These are phyloP conservation scores for Aristolochia contorta DNA, from an alignment of 164 flowering plant genomes.

Conservation along the genomic window DNA sequence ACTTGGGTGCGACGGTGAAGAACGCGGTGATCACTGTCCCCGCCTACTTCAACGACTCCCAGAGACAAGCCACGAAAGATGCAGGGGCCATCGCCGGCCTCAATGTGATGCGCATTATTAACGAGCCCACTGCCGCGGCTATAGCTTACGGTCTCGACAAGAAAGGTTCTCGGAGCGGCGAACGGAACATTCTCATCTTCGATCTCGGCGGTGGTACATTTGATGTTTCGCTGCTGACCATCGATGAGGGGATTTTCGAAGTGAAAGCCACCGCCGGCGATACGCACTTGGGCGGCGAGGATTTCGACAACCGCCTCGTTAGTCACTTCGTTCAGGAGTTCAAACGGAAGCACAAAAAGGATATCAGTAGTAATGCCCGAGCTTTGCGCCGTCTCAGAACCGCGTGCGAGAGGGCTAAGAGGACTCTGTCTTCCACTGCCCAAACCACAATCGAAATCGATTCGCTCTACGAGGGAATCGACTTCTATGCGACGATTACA, in stretches of 20 bases:
- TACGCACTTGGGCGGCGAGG: constrained; percentile 57
- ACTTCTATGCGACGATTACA: constrained; percentile 55
- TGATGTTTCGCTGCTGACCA: constrained; percentile 57
- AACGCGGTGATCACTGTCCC: constrained; percentile 51
- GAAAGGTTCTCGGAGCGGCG: constrained; percentile 47
- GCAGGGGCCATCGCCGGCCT: constrained; percentile 62
- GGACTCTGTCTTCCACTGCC: constrained; percentile 51
- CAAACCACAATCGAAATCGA: constrained; percentile 61
- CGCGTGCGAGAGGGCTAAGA: constrained; percentile 55
- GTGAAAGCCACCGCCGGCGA: constrained; percentile 66
- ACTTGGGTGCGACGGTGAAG: not conserved
- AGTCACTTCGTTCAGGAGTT: constrained; percentile 57
- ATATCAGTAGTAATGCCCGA: constrained; percentile 54
- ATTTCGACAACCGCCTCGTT: constrained; percentile 62
- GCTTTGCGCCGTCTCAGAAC: constrained; percentile 59
- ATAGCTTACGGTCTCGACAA: constrained; percentile 65
- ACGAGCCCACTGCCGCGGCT: constrained; percentile 64
- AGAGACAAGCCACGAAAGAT: constrained; percentile 66
- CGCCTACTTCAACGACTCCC: constrained; percentile 65
- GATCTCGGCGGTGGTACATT: constrained; percentile 68
- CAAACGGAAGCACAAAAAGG: constrained; percentile 62
- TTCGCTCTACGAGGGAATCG: constrained; percentile 56
- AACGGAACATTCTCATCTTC: constrained; percentile 57
- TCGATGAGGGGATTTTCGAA: constrained; percentile 64
- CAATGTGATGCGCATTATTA: constrained; percentile 57